Percentiles rank a stretch among this genome's conserved stretches.
Conservation (phyloP, 805 yeast genomes). For the Dipodascopsis tothii region DNA sequence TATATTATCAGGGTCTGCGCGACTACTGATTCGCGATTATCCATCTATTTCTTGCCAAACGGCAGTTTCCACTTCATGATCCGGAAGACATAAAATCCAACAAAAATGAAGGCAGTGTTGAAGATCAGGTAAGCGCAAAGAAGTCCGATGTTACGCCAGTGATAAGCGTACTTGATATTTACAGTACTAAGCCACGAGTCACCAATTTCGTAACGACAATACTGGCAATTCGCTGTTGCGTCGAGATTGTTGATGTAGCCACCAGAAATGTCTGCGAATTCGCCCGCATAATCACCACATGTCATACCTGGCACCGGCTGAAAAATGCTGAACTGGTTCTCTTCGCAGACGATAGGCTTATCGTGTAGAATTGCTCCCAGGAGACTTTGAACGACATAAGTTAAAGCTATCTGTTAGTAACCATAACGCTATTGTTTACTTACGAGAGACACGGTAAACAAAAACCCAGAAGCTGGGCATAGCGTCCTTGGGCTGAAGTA, state of each 20-base stretch:
- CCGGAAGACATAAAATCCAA: constrained; percentile 13
- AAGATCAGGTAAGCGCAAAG: constrained; percentile 50
- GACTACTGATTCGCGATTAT: not conserved
- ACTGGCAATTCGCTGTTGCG: constrained; percentile 9
- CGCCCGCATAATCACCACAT: constrained; percentile 49
- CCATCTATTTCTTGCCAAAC: constrained; percentile 6
- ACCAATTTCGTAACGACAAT: constrained; percentile 5
- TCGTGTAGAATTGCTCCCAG: constrained; percentile 44
- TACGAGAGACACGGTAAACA: constrained; percentile 63
- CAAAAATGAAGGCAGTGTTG: constrained; percentile 32
- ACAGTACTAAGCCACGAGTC: constrained; percentile 37
- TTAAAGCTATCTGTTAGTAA: constrained; percentile 33
- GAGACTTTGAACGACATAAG: constrained; percentile 59
- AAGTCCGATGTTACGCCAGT: constrained; percentile 65
- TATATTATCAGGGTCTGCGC: no score
- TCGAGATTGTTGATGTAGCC: constrained; percentile 25
- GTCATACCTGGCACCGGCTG: constrained; percentile 55
- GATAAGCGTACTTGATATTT: constrained; percentile 38
- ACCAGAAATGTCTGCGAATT: constrained; percentile 35
- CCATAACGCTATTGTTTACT: not conserved
- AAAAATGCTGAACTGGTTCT: constrained; percentile 43
- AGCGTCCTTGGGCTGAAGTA: constrained; percentile 46
- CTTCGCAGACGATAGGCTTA: constrained; percentile 44
- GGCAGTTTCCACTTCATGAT: constrained; percentile 9
- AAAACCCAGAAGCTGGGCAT: constrained; percentile 83